Evolutionary conservation across 2,329 filamentous ascomycete species (phyloP).

Genomic region (Penicillium sp.): DNA sequence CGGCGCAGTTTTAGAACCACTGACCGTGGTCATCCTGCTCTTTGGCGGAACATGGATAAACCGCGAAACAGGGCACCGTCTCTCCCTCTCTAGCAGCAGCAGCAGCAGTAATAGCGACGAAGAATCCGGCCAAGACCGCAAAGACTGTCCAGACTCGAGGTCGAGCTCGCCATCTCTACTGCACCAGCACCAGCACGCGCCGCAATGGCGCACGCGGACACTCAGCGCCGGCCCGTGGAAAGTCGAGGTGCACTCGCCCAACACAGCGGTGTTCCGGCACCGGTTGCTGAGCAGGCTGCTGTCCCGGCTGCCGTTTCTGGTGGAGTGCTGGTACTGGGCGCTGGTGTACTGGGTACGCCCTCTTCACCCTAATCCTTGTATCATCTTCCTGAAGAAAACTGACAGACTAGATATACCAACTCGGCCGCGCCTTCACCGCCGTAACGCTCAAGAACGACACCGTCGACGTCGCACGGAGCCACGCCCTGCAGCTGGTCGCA

Average conservation of each 20-base stretch:
- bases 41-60: conserved; percentile 62
- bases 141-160: conserved; percentile 12
- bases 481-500: conserved; percentile 64
- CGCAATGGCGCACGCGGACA: conserved; percentile 49
- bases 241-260: conserved; percentile 54
- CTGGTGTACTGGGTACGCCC: conserved; percentile 67
- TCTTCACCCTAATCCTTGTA: neutral
- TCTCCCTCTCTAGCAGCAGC: neutral
- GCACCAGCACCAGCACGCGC: conserved; percentile 33
- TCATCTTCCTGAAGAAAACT: too few relatives aligned
- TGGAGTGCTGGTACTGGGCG: conserved; percentile 74
- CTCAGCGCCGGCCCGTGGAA: conserved; percentile 45
- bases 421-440: conserved; percentile 68
- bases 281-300: conserved; percentile 62
- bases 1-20: conserved; percentile 58
- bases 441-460: conserved; percentile 65
- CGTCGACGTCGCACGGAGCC: conserved; percentile 63
- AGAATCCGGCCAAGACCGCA: neutral
- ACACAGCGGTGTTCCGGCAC: conserved; percentile 58
- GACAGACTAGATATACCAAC: conserved; percentile 66
- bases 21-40: conserved; percentile 57
- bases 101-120: neutral
- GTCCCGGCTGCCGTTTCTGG: conserved; percentile 65
- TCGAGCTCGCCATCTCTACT: conserved; percentile 41
- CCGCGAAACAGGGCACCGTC: conserved; percentile 28